These are phyloP conservation scores for Pestalotiopsis sp. DNA, from an alignment of 2,329 filamentous ascomycete genomes.

Conservation along the genomic window DNA sequence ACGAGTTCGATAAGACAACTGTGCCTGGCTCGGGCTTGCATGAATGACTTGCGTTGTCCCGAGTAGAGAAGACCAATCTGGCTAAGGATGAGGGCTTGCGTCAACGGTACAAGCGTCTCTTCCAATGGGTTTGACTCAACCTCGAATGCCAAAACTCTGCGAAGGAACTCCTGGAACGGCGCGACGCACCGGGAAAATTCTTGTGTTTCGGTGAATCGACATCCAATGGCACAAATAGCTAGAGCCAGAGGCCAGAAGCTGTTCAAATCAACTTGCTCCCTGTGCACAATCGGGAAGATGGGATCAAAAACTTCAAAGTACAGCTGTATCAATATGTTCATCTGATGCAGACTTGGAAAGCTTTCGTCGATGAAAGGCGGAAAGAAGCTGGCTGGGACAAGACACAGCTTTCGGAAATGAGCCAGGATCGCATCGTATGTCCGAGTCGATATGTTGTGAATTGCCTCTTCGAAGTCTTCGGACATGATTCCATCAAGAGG, in stretches of 20 bases:
- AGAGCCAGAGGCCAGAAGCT: slow-evolving; percentile 1
- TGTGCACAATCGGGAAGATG: not conserved
- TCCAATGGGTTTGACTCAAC: not conserved
- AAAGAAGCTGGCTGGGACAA: not conserved
- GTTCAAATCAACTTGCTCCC: not conserved
- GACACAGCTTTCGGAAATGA: not conserved
- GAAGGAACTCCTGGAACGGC: slow-evolving; percentile 5
- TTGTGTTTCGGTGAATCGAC: not conserved
- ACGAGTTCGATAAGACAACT: not conserved
- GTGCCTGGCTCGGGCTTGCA: not conserved
- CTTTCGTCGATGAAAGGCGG: not conserved
- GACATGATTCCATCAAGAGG: not conserved
- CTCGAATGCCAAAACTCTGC: not conserved
- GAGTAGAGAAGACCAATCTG: slow-evolving; percentile 4
- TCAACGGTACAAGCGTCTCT: not conserved
- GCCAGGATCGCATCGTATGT: not conserved
- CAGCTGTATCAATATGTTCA: not conserved
- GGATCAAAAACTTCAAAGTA: slow-evolving; percentile 8
- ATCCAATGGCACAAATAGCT: not conserved
- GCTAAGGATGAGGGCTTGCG: not conserved
- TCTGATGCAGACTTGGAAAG: not conserved
- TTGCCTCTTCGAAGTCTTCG: not conserved
- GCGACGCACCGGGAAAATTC: not conserved
- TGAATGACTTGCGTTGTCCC: not conserved
- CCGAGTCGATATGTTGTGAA: not conserved